phyloP scores from a whole-genome alignment of 345 rosid genomes.

The Mercurialis annua region DNA sequence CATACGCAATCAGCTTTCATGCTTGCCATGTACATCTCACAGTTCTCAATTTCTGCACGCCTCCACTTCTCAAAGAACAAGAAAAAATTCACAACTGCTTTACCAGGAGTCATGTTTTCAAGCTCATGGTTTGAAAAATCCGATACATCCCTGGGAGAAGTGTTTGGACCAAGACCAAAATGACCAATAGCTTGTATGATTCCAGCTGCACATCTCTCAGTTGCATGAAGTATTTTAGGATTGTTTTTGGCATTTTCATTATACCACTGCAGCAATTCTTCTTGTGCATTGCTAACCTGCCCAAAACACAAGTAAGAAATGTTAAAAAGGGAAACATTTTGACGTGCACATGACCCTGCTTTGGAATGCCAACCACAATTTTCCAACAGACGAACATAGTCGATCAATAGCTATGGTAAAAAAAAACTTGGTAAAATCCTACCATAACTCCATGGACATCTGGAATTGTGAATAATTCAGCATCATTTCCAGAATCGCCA shows the following conservation, averaged over 20 bases:
- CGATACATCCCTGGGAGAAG: constrained; percentile 76
- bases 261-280: constrained; percentile 92
- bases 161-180: constrained; percentile 80
- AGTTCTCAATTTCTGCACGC: constrained; percentile 80
- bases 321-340: not conserved
- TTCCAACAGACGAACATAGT: not conserved
- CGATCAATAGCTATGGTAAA: not conserved
- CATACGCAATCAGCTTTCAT: constrained; percentile 73
- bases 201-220: constrained; percentile 89
- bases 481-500: constrained; percentile 99
- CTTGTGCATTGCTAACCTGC: constrained; percentile 98
- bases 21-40: constrained; percentile 54
- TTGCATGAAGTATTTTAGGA: constrained; percentile 76
- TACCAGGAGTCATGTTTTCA: constrained; percentile 44
- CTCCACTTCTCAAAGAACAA: constrained; percentile 88
- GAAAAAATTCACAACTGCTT: constrained; percentile 66
- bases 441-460: constrained; percentile 95
- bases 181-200: constrained; percentile 89
- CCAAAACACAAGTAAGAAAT: not conserved
- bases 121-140: constrained; percentile 36
- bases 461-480: constrained; percentile 89
- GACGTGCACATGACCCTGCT: too few species aligned
- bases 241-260: constrained; percentile 79
- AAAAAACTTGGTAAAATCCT: constrained; percentile 19
- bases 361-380: constrained; percentile 4